These are phyloP conservation scores for Botrytis paeoniae DNA, from an alignment of 2,329 filamentous ascomycete genomes.

Conservation along the genomic window DNA sequence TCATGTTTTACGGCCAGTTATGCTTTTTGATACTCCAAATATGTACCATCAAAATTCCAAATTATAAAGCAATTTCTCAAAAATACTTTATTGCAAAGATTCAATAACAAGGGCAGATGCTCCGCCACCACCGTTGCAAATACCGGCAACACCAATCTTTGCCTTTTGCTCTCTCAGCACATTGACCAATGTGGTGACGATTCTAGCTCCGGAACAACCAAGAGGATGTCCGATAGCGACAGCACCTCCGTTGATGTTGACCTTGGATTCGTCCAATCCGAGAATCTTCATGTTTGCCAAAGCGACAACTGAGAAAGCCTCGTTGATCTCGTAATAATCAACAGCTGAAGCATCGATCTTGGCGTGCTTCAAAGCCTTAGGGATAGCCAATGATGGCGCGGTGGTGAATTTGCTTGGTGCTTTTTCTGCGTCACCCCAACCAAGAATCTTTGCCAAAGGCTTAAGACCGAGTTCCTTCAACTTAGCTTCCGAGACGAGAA, in stretches of 20 bases:
- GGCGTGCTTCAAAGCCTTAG: conserved; percentile 95
- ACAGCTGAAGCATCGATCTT: conserved; percentile 73
- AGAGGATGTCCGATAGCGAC: conserved; percentile 95
- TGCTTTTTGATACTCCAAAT: conserved; percentile 16
- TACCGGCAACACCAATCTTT: conserved; percentile 90
- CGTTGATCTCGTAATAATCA: conserved; percentile 98
- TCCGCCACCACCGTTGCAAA: conserved; percentile 97
- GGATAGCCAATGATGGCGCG: conserved; percentile 87
- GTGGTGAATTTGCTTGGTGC: conserved; percentile 95
- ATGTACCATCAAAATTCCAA: conserved; percentile 2
- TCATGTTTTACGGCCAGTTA: neutral
- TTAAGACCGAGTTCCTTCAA: conserved; percentile 88
- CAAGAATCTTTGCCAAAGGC: conserved; percentile 92
- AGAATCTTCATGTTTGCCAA: conserved; percentile 95
- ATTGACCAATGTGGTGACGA: conserved; percentile 83
- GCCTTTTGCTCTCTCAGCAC: conserved; percentile 87
- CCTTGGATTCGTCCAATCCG: conserved; percentile 73
- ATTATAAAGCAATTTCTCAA: neutral
- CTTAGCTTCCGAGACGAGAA: conserved; percentile 91
- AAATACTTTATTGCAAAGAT: conserved; percentile 38
- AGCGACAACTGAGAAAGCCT: conserved; percentile 96
- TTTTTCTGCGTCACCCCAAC: conserved; percentile 93
- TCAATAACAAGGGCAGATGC: conserved; percentile 93
- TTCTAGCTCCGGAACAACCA: conserved; percentile 89
- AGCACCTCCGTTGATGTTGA: conserved; percentile 92